phyloP scores from a whole-genome alignment of 768 basidiomycete genomes.

The Leccinum aurantiacum region DNA sequence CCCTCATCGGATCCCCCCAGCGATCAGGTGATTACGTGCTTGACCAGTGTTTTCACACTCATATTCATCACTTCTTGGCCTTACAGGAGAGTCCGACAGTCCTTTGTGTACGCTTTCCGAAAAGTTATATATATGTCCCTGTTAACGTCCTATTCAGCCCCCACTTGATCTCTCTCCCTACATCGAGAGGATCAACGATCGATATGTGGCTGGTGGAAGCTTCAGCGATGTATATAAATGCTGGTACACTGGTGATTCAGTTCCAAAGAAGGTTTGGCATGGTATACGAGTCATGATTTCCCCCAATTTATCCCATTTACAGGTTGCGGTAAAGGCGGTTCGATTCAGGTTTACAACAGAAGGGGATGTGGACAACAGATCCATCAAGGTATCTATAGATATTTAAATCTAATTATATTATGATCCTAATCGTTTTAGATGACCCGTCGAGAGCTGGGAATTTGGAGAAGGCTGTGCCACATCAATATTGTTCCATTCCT shows the following conservation, averaged over 20 bases:
- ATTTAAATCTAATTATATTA: not conserved
- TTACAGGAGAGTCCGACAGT: not conserved
- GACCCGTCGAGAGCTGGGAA: not conserved
- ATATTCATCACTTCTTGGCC: not conserved
- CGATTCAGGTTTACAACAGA: not conserved
- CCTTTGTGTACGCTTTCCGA: not conserved
- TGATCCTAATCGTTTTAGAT: not conserved
- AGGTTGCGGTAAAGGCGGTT: not conserved
- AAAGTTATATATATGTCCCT: not conserved
- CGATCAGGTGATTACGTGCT: not conserved
- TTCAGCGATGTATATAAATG: constrained; percentile 21
- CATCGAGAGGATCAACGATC: not conserved
- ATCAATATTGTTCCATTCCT: not conserved
- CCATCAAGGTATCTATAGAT: not conserved
- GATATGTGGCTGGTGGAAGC: constrained; percentile 6
- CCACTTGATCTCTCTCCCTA: constrained; percentile 11
- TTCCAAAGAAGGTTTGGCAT: constrained; percentile 6
- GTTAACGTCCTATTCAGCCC: not conserved
- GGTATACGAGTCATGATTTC: not conserved
- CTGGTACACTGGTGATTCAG: not conserved
- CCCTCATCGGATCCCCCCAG: not conserved
- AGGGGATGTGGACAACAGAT: not conserved
- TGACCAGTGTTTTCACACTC: not conserved
- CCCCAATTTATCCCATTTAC: not conserved
- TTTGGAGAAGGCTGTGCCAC: not conserved